phyloP scores from a whole-genome alignment of 805 yeast genomes.

The Saccharomycopsis schoenii region DNA sequence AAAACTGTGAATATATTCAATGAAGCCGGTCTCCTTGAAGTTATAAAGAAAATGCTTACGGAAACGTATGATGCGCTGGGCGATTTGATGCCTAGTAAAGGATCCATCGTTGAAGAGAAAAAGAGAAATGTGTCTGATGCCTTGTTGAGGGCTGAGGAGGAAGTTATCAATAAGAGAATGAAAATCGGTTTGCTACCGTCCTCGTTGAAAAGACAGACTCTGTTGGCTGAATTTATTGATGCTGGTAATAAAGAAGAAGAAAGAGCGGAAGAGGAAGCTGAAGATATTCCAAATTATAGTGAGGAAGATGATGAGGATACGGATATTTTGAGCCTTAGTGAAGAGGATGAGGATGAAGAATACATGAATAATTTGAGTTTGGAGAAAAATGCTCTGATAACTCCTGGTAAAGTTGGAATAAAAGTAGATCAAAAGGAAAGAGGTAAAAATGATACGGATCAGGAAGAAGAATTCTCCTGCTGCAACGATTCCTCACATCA shows the following conservation, averaged over 20 bases:
- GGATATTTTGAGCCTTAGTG: no score
- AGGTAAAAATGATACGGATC: neutral
- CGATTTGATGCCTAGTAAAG: conserved; percentile 28
- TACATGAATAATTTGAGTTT: no score
- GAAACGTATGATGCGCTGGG: conserved; percentile 12
- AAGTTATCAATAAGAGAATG: neutral
- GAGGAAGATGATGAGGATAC: no score
- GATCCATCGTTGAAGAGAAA: neutral
- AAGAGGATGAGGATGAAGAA: no score
- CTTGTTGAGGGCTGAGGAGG: conserved; percentile 6
- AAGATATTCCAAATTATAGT: no score
- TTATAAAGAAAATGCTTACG: neutral
- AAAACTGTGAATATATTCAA: conserved; percentile 57
- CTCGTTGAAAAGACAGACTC: neutral
- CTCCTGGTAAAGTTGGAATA: no score
- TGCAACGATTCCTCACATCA: neutral
- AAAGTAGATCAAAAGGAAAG: no score
- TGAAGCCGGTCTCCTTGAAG: conserved; percentile 30
- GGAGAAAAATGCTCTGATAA: no score
- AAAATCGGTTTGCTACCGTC: neutral
- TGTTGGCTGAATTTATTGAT: neutral
- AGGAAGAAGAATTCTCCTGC: neutral
- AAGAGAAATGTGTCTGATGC: neutral
- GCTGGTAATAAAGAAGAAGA: neutral
- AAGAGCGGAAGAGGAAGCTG: neutral